Base-by-base conservation (phyloP, 306 rosid genomes). In the Acacia acuminata region DNA sequence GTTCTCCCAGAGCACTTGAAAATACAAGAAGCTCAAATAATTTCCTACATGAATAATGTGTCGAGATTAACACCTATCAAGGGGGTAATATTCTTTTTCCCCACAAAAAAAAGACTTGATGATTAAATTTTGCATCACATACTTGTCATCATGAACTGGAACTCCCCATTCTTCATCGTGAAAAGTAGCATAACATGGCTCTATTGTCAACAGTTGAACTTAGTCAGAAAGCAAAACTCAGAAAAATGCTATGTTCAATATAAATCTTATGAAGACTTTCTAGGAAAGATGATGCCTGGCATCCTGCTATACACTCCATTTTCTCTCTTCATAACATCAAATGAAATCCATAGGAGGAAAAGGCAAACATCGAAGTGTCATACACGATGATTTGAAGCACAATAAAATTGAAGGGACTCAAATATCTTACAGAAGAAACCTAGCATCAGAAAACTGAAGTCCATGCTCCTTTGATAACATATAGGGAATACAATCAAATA, bases 91-190 rank as follows among this genome's bases (percentile, higher is more conserved):
- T 66, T 70, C 60, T 44, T 71, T 67, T 45, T 79, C 78, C 34
- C 38, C 27, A 38, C 12, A 0, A 58, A 27, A 27, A 61, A 63
- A 27, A 14, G 5, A 63, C 17, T 61, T 63, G 38, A 63, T 56
- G 73, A 76, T 61, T 22, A 83, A 27, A 38, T 71, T 47, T 74
- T 77, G 32, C 60, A 77, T 42, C 53, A 77, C 96, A 48, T 88
- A 93, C 97, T 86, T 93, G 85, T 91, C 97, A 87, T 93, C 89
- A 36, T 93, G 97, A 40, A 90, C 91, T 7, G 97, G 94, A 85
- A 91, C 85, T 68, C 97, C 97, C 97, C 97, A 93, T 88, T 91
- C 97, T 85, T 90, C 96, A 10, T 93, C 97, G 20, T 93, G 97
- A 84, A 91, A 90, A 85, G 90, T 82, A 76, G 89, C 91, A 61